Evolutionary conservation across 1,284 basidiomycete species (phyloP).

Genomic region (Prillingera fragicola): DNA sequence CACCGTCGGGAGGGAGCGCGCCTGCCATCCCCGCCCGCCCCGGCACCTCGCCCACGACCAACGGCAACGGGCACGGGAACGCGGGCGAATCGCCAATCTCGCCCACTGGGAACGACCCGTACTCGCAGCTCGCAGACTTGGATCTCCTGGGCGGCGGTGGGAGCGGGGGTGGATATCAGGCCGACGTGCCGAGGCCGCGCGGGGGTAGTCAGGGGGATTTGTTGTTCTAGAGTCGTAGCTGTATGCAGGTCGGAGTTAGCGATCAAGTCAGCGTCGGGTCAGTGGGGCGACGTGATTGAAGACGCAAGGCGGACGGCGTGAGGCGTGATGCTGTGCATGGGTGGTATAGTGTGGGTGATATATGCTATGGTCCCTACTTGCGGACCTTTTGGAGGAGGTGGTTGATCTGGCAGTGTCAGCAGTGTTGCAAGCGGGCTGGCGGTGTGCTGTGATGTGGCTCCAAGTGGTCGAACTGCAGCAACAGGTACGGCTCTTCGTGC

Average conservation of each 20-base stretch:
- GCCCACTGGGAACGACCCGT: slow-evolving; percentile 33
- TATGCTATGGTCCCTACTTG: too few relatives aligned
- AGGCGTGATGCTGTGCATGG: too few relatives aligned
- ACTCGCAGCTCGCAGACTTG: slow-evolving; percentile 45
- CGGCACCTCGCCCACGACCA: slow-evolving; percentile 7
- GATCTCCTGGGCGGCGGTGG: slow-evolving; percentile 31
- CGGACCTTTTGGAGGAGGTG: too few relatives aligned
- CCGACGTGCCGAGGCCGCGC: slow-evolving; percentile 41
- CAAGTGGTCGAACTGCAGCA: too few relatives aligned
- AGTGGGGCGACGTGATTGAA: too few relatives aligned
- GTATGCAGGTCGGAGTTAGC: too few relatives aligned
- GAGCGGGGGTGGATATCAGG: slow-evolving; percentile 37
- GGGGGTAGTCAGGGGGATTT: slow-evolving; percentile 32
- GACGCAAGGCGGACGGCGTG: too few relatives aligned
- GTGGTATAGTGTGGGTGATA: too few relatives aligned
- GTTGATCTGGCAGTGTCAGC: slow-evolving; percentile 16
- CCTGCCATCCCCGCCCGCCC: slow-evolving; percentile 16
- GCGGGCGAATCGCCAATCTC: background rate
- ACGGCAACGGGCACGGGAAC: slow-evolving; percentile 3
- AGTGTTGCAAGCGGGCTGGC: too few relatives aligned
- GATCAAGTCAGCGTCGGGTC: too few relatives aligned
- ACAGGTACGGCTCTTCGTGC: too few relatives aligned
- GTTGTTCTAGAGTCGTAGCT: slow-evolving; percentile 26
- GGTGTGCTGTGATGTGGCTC: too few relatives aligned
- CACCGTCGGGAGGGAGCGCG: slow-evolving; percentile 7